Conservation (phyloP, 176 grass and related monocot species). For the Aegilops longissima region DNA sequence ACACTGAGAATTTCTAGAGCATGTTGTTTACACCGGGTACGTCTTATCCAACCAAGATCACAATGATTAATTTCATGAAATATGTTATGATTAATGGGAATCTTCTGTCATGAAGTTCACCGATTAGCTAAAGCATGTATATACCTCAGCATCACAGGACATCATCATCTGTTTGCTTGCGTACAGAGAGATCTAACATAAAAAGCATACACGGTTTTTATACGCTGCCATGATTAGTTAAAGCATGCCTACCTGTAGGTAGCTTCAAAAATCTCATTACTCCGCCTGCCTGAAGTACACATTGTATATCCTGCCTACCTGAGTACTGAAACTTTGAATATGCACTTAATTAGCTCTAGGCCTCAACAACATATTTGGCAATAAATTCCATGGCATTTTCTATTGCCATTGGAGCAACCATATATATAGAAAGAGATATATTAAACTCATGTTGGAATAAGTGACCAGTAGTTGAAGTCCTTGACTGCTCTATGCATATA, state of each 20-base stretch:
- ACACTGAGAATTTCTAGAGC: not conserved
- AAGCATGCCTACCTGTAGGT: conserved; percentile 11
- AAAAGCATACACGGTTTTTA: conserved; percentile 31
- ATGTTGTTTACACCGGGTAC: not conserved
- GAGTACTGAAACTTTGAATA: conserved; percentile 4
- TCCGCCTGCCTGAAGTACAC: not conserved
- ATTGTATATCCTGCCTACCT: not conserved
- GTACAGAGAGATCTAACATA: conserved; percentile 33
- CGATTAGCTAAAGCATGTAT: not conserved
- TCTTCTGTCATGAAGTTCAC: conserved; percentile 2
- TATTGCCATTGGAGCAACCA: not conserved
- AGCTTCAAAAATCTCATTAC: conserved; percentile 26
- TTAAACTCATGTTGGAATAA: not conserved
- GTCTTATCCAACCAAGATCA: conserved; percentile 6
- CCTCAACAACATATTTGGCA: not conserved
- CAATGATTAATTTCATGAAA: conserved; percentile 15
- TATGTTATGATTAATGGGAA: conserved; percentile 19
- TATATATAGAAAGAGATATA: not conserved
- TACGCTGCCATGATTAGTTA: conserved; percentile 19
- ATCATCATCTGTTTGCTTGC: not conserved
- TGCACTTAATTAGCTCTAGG: not conserved
- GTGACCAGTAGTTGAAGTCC: not conserved
- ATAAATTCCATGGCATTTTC: not conserved
- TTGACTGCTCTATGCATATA: not conserved
- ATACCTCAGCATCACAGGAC: conserved; percentile 17